Evolutionary conservation across 2,329 filamentous ascomycete genomes (phyloP), one percentile per base, ranked within the genome.

Genomic region (Clarireedia monteithiana): DNA sequence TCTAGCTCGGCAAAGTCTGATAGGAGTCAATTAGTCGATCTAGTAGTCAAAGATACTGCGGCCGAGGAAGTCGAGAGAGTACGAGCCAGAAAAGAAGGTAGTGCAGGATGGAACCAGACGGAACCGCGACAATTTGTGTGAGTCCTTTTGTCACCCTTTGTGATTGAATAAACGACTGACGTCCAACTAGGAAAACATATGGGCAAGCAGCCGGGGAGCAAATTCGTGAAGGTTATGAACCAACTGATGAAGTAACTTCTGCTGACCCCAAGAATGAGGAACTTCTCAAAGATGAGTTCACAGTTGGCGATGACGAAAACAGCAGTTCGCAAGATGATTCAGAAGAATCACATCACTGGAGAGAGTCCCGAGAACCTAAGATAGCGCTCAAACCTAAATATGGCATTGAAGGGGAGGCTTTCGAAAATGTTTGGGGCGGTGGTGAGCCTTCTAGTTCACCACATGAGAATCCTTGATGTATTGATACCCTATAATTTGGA

Each of bases 31-130:
- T 72, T 87, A 5, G 83, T 87, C 10, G 84, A 88, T 66, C 71
- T 88, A 4, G 78, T 86, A 0, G 80, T 88, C 7, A 83, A 86
- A 70, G 82, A 87, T 65, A 76, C 71, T 46, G 69, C 81, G 48
- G 83, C 82, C 5, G 83, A 86, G 65, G 77, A 82, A 54, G 73
- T 79, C 48, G 82, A 86, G 58, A 77, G 81, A 48, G 78, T 80
- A n/a, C 75, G 82, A 51, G 78, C 79, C 12, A 75, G 81, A 53
- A 83, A 83, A 66, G 82, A 85, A 68, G 79, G 81, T 49, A 79
- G 82, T 26, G 75, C 82, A 26, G 78, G 75, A 17, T 83, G 80
- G 78, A 83, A 84, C 60, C 75, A 77, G 50, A 73, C 73, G 9
- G 75, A 80, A 59, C 71, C 75, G 17, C 79, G 76, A 62, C 77